Base-by-base conservation (phyloP, 306 rosid genomes). In the Lithocarpus polystachyus region DNA sequence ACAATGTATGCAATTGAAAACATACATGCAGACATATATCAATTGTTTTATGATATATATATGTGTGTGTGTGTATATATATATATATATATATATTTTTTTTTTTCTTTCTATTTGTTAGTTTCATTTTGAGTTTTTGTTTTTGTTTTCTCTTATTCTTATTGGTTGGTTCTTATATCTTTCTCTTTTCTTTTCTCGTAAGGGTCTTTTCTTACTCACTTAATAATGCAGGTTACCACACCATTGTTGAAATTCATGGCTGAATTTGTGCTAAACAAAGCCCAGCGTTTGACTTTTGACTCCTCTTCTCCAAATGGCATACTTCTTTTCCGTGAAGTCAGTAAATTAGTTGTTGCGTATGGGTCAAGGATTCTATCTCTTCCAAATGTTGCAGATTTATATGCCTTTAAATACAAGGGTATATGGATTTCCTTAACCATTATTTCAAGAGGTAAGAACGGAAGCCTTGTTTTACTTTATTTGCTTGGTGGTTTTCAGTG, bases 271-370 rank as follows among this genome's bases (percentile, higher is more conserved):
- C 79, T 83, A 75, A 96, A 96, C 90, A 96, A 96, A 91, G 94
- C 98, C 80, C 99, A 96, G 69, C 96, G 99, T 67, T 84, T 96
- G 92, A 96, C 96, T 60, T 96, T 96, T 81, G 99, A 96, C 84
- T 93, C 99, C 65, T 96, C 98, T 77, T 96, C 99, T 87, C 99
- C 99, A 64, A 96, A 96, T 86, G 99, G 99, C 83, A 96, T 96
- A 84, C 99, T 96, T 87, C 88, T 96, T 79, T 96, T 96, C 83
- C 97, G 99, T 59, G 99, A 96, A 96, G 97, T 96, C 78, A 93
- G 99, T 81, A 96, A 93, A 88, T 53, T 96, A 86, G 83, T 96
- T 73, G 98, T 96, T 72, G 94, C 99, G 8, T 96, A 93, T 85
- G 99, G 98, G 77, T 93, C 99, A 80, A 88, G 99, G 82, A 84